Evolutionary conservation across 2,329 filamentous ascomycete genomes (phyloP).

Genomic region (Verruconis gallopava): DNA sequence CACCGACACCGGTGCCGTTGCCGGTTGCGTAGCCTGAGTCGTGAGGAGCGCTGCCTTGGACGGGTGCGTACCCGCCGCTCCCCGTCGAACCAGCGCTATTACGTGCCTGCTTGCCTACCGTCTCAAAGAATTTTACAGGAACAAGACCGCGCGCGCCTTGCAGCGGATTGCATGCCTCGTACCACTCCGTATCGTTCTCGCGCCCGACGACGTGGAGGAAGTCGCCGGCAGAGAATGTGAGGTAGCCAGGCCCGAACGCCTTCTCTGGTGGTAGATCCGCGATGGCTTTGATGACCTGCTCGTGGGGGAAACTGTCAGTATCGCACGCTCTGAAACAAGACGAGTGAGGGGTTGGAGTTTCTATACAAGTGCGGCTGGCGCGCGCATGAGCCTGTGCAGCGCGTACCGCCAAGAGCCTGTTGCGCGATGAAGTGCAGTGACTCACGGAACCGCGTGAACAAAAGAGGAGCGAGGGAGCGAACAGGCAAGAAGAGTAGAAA

Average conservation of each 20-base stretch:
- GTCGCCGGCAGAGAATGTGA: conserved; percentile 88
- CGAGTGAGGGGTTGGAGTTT: background rate
- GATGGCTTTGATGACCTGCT: conserved; percentile 86
- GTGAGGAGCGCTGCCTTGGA: conserved; percentile 55
- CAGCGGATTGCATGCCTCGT: conserved; percentile 94
- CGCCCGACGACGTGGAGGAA: conserved; percentile 97
- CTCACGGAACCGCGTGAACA: no score
- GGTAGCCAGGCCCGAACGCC: conserved; percentile 47
- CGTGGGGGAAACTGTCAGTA: background rate
- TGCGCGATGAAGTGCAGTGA: no score
- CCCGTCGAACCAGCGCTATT: conserved; percentile 52
- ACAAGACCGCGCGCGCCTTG: conserved; percentile 82
- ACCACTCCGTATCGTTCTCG: conserved; percentile 92
- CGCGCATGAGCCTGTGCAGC: background rate
- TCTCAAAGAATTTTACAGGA: conserved; percentile 86
- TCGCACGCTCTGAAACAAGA: background rate
- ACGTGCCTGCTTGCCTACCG: conserved; percentile 79
- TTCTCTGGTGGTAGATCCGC: conserved; percentile 65
- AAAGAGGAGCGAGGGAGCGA: no score
- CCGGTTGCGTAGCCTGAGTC: conserved; percentile 78
- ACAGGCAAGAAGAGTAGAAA: no score
- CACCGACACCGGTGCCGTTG: conserved; percentile 17
- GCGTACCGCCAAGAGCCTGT: no score
- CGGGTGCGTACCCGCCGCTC: conserved; percentile 16
- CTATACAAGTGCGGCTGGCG: background rate